Base-by-base conservation (phyloP, 1,139 yeast species). In the Zygoascus hellenicus region DNA sequence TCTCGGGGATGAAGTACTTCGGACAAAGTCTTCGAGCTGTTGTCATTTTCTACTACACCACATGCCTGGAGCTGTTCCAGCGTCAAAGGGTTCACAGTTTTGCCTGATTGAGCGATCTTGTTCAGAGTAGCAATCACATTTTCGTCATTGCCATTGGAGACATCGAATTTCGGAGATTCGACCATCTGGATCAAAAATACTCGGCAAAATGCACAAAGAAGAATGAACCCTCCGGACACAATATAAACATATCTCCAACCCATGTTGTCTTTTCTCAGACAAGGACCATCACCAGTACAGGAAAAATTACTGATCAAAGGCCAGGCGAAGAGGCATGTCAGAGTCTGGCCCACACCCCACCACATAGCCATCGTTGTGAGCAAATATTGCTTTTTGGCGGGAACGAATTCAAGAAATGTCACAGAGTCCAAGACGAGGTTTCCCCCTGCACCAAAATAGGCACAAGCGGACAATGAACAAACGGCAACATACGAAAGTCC, bases 191-290 rank as follows among this genome's bases (percentile, higher is more conserved):
- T 62, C 15, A 76, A 67, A 10, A 77, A 69, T 9, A 78, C 58
- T 50, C 84, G 69, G 13, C 67, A 45, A 19, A 76, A 42, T 1
- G 81, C 80, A 53, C 74, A 68, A 22, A 69, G 65, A 43, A 80
- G 57, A 7, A 78, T 81, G 48, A 78, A 67, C 16, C 71, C 79
- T 22, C 81, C 77, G 56, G 78, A 74, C 22, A 72, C 68, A 55
- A 74, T 77, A 69, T 74, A 78, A 36, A 71, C 67, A 59, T 79
- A 80, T 59, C 84, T 68, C 84, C 84, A 80, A 48, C 83, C 84
- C 62, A 73, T 68, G 56, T 79, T 80, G 10, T 62, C 57, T 13
- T 63, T 58, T 9, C 76, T 67, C 16, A 75, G 69, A 62, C 84
- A 78, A 50, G 66, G 46, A 4, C 58, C 67, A 6, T 62, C 63